A percentile compares a stretch with the other conserved stretches of the same genome.
These are phyloP conservation scores for Mycena vulgaris DNA, from an alignment of 768 basidiomycete species.

Conservation along the genomic window DNA sequence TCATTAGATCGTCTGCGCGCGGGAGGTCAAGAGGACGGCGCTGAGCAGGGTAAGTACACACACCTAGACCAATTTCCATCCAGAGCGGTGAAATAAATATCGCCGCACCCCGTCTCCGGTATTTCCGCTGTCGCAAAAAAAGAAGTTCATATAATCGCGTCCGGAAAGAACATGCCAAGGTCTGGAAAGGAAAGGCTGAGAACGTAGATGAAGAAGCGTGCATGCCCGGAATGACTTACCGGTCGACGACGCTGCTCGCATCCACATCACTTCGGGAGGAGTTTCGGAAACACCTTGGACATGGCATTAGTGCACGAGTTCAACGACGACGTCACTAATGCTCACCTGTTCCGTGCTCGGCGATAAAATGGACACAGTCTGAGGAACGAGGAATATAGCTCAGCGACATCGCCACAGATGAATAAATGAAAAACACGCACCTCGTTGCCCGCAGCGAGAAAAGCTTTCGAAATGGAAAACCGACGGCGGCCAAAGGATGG, in stretches of 20 bases:
- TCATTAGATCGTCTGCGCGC: too few relatives aligned
- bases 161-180: slow-evolving; percentile 10
- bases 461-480: not conserved
- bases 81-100: not conserved
- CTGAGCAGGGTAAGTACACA: not conserved
- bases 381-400: not conserved
- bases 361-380: not conserved
- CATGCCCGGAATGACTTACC: slow-evolving; percentile 3
- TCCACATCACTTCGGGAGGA: not conserved
- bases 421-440: slow-evolving; percentile 40
- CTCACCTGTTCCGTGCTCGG: slow-evolving; percentile 3
- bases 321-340: not conserved
- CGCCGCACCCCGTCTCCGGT: slow-evolving; percentile 18
- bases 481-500: not conserved
- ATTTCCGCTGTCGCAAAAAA: slow-evolving; percentile 16
- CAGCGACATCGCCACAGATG: not conserved
- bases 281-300: slow-evolving; percentile 22
- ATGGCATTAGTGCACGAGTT: not conserved
- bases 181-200: slow-evolving; percentile 27
- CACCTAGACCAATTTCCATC: not conserved
- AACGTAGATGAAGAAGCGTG: slow-evolving; percentile 5
- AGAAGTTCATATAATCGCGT: slow-evolving; percentile 21
- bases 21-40: not conserved
- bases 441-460: not conserved
- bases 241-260: not conserved